A percentile compares a stretch with the other conserved stretches of the same genome.
These are phyloP conservation scores for Eucalyptus tenuipes DNA, from an alignment of 345 rosid species.

Conservation along the genomic window DNA sequence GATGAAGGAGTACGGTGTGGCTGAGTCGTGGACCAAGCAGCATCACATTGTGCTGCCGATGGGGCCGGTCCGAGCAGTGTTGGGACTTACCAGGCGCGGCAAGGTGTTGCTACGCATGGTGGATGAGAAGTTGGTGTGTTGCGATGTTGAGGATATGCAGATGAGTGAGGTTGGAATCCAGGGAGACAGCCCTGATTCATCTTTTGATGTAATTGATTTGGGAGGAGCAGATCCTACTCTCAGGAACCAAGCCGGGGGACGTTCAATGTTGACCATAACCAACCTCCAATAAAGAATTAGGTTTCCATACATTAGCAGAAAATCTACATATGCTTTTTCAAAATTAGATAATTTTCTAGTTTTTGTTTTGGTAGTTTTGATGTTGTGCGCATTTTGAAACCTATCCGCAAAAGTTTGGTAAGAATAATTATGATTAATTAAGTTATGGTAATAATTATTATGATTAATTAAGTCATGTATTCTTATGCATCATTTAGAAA, in stretches of 20 bases:
- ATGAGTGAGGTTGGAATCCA: background rate
- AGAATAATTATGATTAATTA: background rate
- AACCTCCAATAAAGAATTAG: background rate
- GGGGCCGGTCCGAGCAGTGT: background rate
- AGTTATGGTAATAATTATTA: too few relatives aligned
- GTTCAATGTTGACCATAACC: background rate
- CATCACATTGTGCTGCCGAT: background rate
- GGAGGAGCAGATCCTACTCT: background rate
- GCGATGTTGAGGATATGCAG: background rate
- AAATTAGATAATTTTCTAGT: background rate
- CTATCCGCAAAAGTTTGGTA: background rate
- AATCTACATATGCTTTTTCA: background rate
- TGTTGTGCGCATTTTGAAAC: background rate
- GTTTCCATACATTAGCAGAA: background rate
- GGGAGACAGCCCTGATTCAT: background rate
- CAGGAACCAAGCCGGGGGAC: background rate
- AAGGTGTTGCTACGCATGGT: background rate
- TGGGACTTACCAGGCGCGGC: background rate
- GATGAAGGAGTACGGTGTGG: background rate
- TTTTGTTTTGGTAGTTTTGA: background rate
- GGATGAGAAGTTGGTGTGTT: background rate
- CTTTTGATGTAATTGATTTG: background rate
- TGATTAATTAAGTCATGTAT: background rate
- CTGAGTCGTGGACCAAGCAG: background rate
- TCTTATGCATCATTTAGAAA: background rate